phyloP scores from a whole-genome alignment of 148 eudicot species.

The Amaranthus palmeri region DNA sequence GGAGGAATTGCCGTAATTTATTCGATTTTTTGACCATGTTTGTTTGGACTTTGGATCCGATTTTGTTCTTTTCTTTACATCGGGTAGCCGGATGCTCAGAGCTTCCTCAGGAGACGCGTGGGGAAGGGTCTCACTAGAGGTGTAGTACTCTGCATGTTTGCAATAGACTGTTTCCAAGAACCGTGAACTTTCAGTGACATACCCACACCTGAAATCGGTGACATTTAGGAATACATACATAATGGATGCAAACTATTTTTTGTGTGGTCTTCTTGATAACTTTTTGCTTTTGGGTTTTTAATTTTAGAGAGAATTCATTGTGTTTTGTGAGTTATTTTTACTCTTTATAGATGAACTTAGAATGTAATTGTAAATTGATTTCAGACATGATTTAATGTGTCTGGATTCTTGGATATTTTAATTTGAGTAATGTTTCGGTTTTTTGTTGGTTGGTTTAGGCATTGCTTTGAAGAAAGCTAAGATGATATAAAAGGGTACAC shows the following conservation, averaged over 20 bases:
- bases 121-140: no score
- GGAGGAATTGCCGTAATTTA: no score
- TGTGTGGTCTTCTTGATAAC: constrained; percentile 6
- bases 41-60: no score
- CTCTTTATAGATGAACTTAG: not conserved
- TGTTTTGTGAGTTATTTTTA: not conserved
- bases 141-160: no score
- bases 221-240: no score
- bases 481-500: constrained; percentile 66
- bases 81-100: no score
- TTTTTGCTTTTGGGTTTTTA: constrained; percentile 22
- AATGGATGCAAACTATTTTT: not conserved
- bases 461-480: constrained; percentile 76
- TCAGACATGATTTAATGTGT: not conserved
- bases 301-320: constrained; percentile 11
- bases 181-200: no score
- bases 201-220: no score
- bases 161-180: no score
- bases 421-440: constrained; percentile 18
- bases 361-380: not conserved
- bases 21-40: no score
- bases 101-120: no score
- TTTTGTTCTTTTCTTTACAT: no score
- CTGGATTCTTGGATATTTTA: not conserved
- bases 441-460: constrained; percentile 34